These are phyloP conservation scores for Candida andamanensis DNA, from an alignment of 805 yeast species.

Conservation along the genomic window DNA sequence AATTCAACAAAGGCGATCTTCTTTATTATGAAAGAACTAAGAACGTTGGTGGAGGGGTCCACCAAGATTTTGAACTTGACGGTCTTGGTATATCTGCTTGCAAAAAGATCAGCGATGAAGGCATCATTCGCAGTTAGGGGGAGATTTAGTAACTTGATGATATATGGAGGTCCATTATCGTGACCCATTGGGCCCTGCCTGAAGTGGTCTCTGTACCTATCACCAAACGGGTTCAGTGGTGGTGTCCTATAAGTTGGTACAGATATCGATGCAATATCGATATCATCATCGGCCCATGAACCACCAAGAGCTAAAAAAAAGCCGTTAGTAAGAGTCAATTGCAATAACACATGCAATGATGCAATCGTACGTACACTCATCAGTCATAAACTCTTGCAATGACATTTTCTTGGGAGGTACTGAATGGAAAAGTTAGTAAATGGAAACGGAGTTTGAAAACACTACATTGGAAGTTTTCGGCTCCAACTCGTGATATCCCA, in stretches of 20 bases:
- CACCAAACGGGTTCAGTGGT: conserved; percentile 6
- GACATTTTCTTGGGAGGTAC: conserved; percentile 44
- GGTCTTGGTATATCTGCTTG: conserved; percentile 54
- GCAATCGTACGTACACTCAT: conserved; percentile 36
- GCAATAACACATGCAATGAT: not conserved
- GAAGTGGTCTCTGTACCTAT: conserved; percentile 3
- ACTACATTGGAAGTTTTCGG: too few relatives aligned
- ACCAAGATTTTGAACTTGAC: conserved; percentile 58
- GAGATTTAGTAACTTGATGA: conserved; percentile 56
- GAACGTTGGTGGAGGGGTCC: conserved; percentile 39
- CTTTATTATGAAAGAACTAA: conserved; percentile 34
- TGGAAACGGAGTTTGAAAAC: too few relatives aligned
- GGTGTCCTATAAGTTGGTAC: conserved; percentile 34
- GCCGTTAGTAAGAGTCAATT: conserved; percentile 14
- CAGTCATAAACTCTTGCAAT: conserved; percentile 41
- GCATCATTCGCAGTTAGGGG: conserved; percentile 51
- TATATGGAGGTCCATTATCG: conserved; percentile 52
- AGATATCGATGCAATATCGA: conserved; percentile 40
- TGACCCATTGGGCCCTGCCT: not conserved
- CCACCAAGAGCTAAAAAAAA: conserved; percentile 40
- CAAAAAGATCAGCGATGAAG: conserved; percentile 54
- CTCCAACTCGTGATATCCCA: too few relatives aligned
- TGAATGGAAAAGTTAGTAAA: too few relatives aligned
- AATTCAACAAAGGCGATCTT: conserved; percentile 65
- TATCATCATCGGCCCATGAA: conserved; percentile 45